These are phyloP conservation scores for Yarrowia porcina DNA, from an alignment of 805 yeast genomes.

Conservation along the genomic window DNA sequence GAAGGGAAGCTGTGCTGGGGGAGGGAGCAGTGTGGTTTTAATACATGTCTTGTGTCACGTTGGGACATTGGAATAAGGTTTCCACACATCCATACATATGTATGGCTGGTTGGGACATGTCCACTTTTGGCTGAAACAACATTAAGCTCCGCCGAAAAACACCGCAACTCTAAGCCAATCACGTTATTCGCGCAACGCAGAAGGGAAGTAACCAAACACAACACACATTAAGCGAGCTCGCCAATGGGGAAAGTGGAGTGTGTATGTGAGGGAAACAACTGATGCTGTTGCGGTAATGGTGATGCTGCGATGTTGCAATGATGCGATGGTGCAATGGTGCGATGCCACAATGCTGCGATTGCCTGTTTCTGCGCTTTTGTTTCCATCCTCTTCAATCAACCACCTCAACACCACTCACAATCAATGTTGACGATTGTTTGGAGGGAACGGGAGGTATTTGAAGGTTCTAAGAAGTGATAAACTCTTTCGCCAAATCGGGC, in stretches of 20 bases:
- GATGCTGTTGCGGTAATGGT: no score
- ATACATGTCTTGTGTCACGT: conserved; percentile 2
- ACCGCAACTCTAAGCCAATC: conserved; percentile 26
- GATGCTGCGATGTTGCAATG: no score
- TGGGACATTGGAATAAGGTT: conserved; percentile 3
- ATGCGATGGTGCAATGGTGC: no score
- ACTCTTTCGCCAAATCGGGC: conserved; percentile 24
- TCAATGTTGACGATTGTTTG: conserved; percentile 12
- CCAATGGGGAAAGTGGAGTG: no score
- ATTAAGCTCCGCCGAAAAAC: conserved; percentile 24
- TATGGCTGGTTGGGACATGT: conserved; percentile 20
- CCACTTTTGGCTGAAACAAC: conserved; percentile 21
- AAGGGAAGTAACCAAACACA: neutral
- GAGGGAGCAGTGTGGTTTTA: neutral
- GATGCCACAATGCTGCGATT: no score
- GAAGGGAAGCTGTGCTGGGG: neutral
- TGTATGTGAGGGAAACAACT: no score
- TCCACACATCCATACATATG: conserved; percentile 21
- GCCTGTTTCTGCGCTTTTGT: no score
- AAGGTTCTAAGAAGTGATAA: neutral
- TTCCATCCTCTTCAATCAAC: neutral
- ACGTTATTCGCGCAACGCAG: conserved; percentile 25
- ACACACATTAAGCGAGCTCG: neutral
- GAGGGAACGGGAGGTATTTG: conserved; percentile 16
- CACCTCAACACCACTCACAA: neutral